Evolutionary conservation across 83 land plant species (phyloP), one percentile per base, ranked within the genome.

Genomic region (Thuja plicata): DNA sequence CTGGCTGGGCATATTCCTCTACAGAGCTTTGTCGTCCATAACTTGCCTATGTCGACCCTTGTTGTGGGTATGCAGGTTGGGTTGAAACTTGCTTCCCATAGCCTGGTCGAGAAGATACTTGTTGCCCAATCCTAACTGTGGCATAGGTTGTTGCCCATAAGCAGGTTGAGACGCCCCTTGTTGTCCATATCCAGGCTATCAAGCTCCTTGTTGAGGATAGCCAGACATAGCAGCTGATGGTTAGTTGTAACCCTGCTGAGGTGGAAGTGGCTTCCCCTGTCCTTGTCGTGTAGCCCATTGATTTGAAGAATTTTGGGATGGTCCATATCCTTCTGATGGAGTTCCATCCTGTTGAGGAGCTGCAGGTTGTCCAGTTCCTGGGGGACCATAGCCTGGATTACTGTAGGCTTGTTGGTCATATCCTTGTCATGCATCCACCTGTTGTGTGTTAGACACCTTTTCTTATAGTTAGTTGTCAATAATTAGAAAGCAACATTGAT

Each of bases 1-100:
- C 73, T 48, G 92, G 92, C 17, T 89, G 92, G 12, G 34, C 86
- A 84, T 84, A 84, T 84, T 88, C 92, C 19, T 92, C 92, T 57
- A 91, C 89, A 32, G 86, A 84, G 50, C 86, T 45, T 50, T 48
- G 86, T 43, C 16, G 55, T 48, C 57, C 86, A 84, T 84, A 84
- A 8, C 86, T 32, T 84, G 86, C 57, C 86, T 84, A 57, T 3
- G 86, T 50, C 30, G 35, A 48, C 21, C 86, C 86, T 30, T 84
- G 86, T n/a, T 45, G 86, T 5, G 86, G 17, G 34, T 84, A 84
- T 30, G 50, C 86, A 84, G 86, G 86, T 50, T 48, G 86, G 86
- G 86, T 41, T 43, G 84, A 84, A 30, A 37, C 35, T 84, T 84
- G 86, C 11, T 84, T 57, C n/a, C 86, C 86, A 48, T 84, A 84